Evolutionary conservation across 2,329 filamentous ascomycete species (phyloP).

Genomic region (Beauveria bassiana): DNA sequence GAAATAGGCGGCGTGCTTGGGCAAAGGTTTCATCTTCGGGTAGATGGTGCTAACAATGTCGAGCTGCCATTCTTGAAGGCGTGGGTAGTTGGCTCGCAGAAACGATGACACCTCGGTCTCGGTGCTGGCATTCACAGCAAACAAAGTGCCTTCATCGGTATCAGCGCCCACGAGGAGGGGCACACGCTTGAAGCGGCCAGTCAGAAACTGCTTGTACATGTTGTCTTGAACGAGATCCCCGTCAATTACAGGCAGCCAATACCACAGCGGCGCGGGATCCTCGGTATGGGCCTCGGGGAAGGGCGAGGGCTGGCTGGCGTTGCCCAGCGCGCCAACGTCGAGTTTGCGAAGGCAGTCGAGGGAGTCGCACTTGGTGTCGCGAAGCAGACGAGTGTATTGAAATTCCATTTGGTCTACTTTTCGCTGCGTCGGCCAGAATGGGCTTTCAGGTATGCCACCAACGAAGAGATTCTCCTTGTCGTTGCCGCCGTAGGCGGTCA

Average conservation of each 20-base stretch:
- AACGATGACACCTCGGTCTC: slow-evolving; percentile 30
- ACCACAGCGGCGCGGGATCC: slow-evolving; percentile 33
- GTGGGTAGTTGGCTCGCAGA: slow-evolving; percentile 40
- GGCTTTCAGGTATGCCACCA: slow-evolving; percentile 38
- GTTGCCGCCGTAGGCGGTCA: slow-evolving; percentile 38
- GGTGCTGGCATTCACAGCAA: slow-evolving; percentile 31
- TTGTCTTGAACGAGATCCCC: slow-evolving; percentile 36
- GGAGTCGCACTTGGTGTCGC: slow-evolving; percentile 9
- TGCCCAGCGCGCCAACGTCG: slow-evolving; percentile 29
- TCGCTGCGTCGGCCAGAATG: slow-evolving; percentile 43
- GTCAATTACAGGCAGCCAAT: slow-evolving; percentile 45
- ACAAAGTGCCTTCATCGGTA: slow-evolving; percentile 36
- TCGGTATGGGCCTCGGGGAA: slow-evolving; percentile 32
- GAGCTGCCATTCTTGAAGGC: slow-evolving; percentile 29
- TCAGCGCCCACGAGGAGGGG: slow-evolving; percentile 30
- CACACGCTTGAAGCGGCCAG: slow-evolving; percentile 34
- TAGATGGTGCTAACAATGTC: slow-evolving; percentile 31
- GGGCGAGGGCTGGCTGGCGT: slow-evolving; percentile 24
- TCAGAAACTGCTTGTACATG: slow-evolving; percentile 32
- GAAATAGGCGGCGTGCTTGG: slow-evolving; percentile 36
- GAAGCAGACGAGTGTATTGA: slow-evolving; percentile 26
- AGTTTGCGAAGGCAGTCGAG: slow-evolving; percentile 35
- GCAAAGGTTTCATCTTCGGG: slow-evolving; percentile 26
- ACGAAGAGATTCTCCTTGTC: slow-evolving; percentile 36
- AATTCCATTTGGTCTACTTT: slow-evolving; percentile 37